phyloP scores from a whole-genome alignment of 805 yeast genomes.

The Myxozyma lipomycoides region DNA sequence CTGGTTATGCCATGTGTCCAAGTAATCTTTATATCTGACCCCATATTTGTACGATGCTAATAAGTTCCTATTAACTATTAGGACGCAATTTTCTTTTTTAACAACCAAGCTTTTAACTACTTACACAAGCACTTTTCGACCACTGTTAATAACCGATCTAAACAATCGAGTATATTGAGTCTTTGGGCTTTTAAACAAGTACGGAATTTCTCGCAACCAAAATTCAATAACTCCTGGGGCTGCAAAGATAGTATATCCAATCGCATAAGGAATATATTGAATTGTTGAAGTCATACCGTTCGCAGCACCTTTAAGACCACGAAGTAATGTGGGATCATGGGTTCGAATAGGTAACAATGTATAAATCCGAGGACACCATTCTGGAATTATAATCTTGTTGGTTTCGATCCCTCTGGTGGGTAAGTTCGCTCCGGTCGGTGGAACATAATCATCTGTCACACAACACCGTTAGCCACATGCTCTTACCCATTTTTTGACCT shows the following conservation, averaged over 20 bases:
- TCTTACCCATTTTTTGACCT: neutral
- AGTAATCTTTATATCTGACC: neutral
- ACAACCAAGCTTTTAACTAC: neutral
- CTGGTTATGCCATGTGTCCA: constrained; percentile 10
- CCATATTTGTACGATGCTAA: neutral
- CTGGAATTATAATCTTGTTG: neutral
- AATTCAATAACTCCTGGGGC: neutral
- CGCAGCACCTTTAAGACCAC: neutral
- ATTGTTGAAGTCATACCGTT: neutral
- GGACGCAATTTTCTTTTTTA: neutral
- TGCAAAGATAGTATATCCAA: neutral
- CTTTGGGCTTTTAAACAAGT: neutral
- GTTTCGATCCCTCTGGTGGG: constrained; percentile 4
- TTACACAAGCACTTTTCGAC: neutral
- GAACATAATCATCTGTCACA: constrained; percentile 22
- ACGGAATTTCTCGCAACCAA: neutral
- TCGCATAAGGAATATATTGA: neutral
- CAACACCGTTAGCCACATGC: neutral
- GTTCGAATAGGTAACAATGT: neutral
- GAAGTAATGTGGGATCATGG: neutral
- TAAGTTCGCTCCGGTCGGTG: constrained; percentile 21
- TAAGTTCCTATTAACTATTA: neutral
- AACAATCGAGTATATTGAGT: neutral
- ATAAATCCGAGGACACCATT: neutral
- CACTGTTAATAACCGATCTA: neutral